Conservation (phyloP, 805 yeast species). For the Priceomyces castillae region DNA sequence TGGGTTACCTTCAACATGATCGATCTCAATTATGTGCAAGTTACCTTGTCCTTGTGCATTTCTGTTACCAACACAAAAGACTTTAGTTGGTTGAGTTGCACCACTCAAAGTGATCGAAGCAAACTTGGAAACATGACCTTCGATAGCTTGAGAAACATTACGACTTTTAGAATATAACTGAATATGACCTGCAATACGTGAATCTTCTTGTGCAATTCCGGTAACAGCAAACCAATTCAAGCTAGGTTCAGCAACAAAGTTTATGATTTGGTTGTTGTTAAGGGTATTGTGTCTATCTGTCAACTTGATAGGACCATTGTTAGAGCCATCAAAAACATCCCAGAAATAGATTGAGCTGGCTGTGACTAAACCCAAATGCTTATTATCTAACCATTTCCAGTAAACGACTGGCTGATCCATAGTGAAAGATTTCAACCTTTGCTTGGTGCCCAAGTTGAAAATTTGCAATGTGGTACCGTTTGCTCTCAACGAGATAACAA, state of each 20-base stretch:
- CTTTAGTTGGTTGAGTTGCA: constrained; percentile 70
- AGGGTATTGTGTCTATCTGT: constrained; percentile 82
- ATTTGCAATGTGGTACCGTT: constrained; percentile 95
- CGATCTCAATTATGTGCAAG: constrained; percentile 92
- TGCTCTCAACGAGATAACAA: constrained; percentile 90
- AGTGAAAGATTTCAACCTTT: constrained; percentile 83
- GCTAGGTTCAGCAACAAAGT: constrained; percentile 75
- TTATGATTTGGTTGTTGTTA: constrained; percentile 82
- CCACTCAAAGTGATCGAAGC: constrained; percentile 73
- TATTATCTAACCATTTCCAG: constrained; percentile 89
- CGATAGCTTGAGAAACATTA: constrained; percentile 93
- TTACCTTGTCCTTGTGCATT: constrained; percentile 67
- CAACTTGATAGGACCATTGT: constrained; percentile 73
- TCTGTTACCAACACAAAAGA: constrained; percentile 91
- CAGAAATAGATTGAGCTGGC: constrained; percentile 72
- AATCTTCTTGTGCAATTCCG: constrained; percentile 92
- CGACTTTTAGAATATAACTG: constrained; percentile 87
- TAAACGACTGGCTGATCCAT: constrained; percentile 85
- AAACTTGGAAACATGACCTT: constrained; percentile 95
- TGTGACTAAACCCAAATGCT: constrained; percentile 80
- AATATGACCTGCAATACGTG: constrained; percentile 93
- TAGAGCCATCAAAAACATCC: constrained; percentile 78
- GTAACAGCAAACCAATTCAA: constrained; percentile 92
- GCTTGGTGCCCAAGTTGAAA: constrained; percentile 83
- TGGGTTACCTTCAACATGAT: constrained; percentile 86